Evolutionary conservation across 805 yeast species (phyloP).

Genomic region (Candida piceae): DNA sequence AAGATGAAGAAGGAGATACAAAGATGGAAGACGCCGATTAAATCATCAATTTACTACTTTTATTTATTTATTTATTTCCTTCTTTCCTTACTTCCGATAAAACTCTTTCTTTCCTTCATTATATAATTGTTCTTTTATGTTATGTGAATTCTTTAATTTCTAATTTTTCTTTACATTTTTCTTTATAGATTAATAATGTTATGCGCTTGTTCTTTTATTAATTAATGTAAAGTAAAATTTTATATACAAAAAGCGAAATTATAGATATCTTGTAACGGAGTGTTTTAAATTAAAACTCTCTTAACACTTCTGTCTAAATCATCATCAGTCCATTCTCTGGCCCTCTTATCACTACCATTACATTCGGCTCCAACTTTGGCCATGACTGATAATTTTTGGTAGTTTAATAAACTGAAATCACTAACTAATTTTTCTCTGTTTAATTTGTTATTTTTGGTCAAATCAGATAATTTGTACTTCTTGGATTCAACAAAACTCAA

Average conservation of each 20-base stretch:
- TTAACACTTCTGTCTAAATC: conserved; percentile 46
- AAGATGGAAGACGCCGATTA: conserved; percentile 4
- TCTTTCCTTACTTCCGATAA: too few relatives aligned
- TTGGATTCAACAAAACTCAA: conserved; percentile 35
- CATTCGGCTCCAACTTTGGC: conserved; percentile 35
- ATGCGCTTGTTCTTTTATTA: too few relatives aligned
- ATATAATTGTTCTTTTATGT: too few relatives aligned
- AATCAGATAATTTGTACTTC: conserved; percentile 1
- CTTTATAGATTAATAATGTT: too few relatives aligned
- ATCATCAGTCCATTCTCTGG: conserved; percentile 54
- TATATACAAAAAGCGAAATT: too few relatives aligned
- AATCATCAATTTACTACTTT: too few relatives aligned
- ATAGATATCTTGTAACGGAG: too few relatives aligned
- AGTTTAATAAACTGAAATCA: conserved; percentile 34
- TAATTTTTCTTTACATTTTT: too few relatives aligned
- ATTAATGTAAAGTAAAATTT: too few relatives aligned
- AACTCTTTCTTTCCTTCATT: too few relatives aligned
- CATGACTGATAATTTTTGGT: conserved; percentile 43
- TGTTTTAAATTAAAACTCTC: conserved; percentile 33
- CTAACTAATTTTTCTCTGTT: conserved; percentile 13
- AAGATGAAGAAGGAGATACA: conserved; percentile 3
- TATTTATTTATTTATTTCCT: too few relatives aligned
- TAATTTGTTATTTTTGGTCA: conserved; percentile 8
- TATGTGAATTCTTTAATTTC: too few relatives aligned
- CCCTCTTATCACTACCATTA: conserved; percentile 43